Percentiles rank a stretch among this genome's conserved stretches.
Conservation (phyloP, 768 basidiomycete genomes). For the Multifurca ochricompacta region DNA sequence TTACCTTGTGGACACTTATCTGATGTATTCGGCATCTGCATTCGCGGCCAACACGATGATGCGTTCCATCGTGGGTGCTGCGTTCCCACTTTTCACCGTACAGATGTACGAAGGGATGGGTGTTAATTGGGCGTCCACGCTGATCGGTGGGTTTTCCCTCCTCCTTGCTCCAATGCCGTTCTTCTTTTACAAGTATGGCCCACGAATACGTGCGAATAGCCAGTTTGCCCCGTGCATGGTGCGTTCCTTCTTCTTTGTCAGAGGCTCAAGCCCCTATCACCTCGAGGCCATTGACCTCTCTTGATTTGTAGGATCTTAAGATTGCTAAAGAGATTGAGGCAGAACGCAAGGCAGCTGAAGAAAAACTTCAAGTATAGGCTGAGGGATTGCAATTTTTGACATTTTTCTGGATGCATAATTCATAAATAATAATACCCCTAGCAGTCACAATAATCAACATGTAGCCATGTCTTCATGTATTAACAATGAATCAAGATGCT, state of each 20-base stretch:
- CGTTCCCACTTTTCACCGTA: conserved; percentile 9
- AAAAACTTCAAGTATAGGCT: neutral
- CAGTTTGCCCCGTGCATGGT: conserved; percentile 11
- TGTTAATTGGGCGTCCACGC: conserved; percentile 11
- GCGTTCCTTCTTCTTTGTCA: neutral
- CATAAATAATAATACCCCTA: neutral
- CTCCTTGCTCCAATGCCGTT: conserved; percentile 5
- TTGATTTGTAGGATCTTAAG: neutral
- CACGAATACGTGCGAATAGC: conserved; percentile 5
- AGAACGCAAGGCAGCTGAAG: neutral
- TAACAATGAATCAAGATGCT: too few relatives aligned
- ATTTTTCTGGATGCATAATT: neutral
- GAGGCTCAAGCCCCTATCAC: too few relatives aligned
- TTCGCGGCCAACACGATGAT: conserved; percentile 9
- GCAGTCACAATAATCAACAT: neutral
- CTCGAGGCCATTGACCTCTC: neutral
- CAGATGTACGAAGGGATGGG: conserved; percentile 11
- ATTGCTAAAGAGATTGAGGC: neutral
- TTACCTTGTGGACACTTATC: conserved; percentile 15
- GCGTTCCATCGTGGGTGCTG: neutral
- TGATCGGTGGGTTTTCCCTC: neutral
- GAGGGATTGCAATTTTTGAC: neutral
- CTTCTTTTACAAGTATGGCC: conserved; percentile 9
- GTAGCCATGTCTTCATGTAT: neutral
- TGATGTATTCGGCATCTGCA: conserved; percentile 11